A percentile compares a stretch with the other conserved stretches of the same genome.
phyloP scores from a whole-genome alignment of 2,329 filamentous ascomycete genomes.

The Fusarium sterilihyphosum region DNA sequence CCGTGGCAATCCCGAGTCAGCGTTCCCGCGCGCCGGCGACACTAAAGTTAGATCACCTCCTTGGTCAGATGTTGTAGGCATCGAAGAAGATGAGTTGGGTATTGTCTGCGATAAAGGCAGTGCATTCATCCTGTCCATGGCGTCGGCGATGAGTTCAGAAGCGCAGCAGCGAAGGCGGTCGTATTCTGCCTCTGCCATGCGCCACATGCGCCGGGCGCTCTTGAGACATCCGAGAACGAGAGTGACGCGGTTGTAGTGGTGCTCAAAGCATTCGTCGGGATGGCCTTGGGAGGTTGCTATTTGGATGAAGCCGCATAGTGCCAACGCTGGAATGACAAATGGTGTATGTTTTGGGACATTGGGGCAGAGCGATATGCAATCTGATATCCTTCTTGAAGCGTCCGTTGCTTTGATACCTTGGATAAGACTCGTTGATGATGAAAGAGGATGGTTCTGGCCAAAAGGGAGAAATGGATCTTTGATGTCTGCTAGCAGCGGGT shows the following conservation, averaged over 20 bases:
- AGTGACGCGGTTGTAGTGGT: slow-evolving; percentile 36
- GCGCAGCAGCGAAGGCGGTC: slow-evolving; percentile 28
- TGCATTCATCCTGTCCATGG: slow-evolving; percentile 37
- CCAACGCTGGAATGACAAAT: slow-evolving; percentile 27
- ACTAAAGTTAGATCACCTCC: neutral
- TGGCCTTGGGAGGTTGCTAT: slow-evolving; percentile 32
- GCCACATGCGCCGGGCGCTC: slow-evolving; percentile 30
- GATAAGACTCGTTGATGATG: slow-evolving; percentile 17
- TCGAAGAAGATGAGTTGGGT: neutral
- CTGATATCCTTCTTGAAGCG: slow-evolving; percentile 33
- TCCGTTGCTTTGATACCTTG: slow-evolving; percentile 40
- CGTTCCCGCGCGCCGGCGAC: neutral
- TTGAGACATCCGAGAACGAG: slow-evolving; percentile 27
- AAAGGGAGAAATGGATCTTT: slow-evolving; percentile 20
- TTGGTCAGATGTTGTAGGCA: neutral
- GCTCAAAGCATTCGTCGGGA: slow-evolving; percentile 36
- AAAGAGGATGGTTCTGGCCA: slow-evolving; percentile 11
- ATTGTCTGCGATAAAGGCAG: slow-evolving; percentile 22
- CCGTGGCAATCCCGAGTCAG: neutral
- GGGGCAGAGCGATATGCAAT: slow-evolving; percentile 31
- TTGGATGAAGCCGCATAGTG: slow-evolving; percentile 34
- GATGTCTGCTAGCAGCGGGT: slow-evolving; percentile 12
- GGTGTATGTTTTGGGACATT: slow-evolving; percentile 37
- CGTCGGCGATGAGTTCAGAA: slow-evolving; percentile 26
- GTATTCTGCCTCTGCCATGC: slow-evolving; percentile 31